A percentile compares a stretch with the other conserved stretches of the same genome.
phyloP scores from a whole-genome alignment of 257 asterid genomes.

The Lycium ferocissimum region DNA sequence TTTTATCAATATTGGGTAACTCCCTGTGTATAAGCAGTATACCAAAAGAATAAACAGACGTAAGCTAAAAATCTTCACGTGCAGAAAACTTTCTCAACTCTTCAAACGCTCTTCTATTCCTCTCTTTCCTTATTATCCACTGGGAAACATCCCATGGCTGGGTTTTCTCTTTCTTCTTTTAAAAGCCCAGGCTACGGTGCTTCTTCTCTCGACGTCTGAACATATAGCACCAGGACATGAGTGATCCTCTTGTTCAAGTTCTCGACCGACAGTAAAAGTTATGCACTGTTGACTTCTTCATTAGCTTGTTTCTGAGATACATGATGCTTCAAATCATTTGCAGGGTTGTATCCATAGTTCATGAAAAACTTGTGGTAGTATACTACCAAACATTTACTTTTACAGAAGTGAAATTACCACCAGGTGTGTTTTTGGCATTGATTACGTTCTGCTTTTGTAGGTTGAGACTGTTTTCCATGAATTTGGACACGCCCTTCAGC shows the following conservation, averaged over 20 bases:
- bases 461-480: constrained; percentile 99
- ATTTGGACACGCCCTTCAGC: constrained; percentile 99
- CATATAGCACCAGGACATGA: neutral
- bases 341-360: neutral
- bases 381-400: constrained; percentile 1
- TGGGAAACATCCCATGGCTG: neutral
- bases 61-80: neutral
- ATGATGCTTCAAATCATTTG: constrained; percentile 8
- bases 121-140: neutral
- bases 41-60: neutral
- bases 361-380: neutral
- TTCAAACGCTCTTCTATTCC: neutral
- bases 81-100: neutral
- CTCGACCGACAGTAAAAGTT: neutral
- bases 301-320: constrained; percentile 5
- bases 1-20: neutral
- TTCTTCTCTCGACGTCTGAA: neutral
- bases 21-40: neutral
- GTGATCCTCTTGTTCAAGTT: neutral
- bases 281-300: constrained; percentile 1
- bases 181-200: neutral
- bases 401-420: neutral
- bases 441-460: constrained; percentile 45
- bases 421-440: constrained; percentile 18
- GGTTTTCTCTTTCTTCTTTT: neutral